Conservation (phyloP, 345 rosid species). For the Eucalyptus albens region DNA sequence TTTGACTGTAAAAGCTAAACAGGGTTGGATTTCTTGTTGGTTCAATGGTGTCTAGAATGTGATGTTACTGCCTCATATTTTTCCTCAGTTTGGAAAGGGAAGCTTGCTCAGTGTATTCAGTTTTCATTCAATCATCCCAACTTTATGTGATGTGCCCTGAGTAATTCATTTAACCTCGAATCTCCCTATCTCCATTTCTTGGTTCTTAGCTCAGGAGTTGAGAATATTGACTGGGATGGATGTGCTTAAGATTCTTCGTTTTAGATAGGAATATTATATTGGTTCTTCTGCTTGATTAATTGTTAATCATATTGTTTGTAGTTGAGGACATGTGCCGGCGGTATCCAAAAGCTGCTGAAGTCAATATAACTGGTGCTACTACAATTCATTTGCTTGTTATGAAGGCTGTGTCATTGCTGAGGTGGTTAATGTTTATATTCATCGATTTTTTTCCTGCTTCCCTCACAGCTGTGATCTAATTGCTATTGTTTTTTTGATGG, state of each 20-base stretch:
- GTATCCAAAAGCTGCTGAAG: conserved; percentile 86
- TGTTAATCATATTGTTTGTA: conserved; percentile 8
- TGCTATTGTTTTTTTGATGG: background rate
- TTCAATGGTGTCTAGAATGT: background rate
- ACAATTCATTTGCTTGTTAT: conserved; percentile 48
- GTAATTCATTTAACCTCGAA: background rate
- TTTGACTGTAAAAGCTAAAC: background rate
- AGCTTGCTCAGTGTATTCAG: background rate
- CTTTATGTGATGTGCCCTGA: background rate
- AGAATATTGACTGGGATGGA: background rate
- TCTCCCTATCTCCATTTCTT: background rate
- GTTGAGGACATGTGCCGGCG: conserved; percentile 87
- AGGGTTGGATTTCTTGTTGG: background rate
- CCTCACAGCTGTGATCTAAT: background rate
- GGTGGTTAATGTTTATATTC: conserved; percentile 16
- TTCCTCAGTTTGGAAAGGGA: background rate
- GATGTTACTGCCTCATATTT: background rate
- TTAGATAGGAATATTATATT: background rate
- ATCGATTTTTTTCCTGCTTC: background rate
- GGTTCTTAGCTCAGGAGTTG: background rate
- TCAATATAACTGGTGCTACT: conserved; percentile 60
- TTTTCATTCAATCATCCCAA: background rate
- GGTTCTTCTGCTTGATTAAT: background rate
- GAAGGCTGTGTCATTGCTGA: conserved; percentile 59
- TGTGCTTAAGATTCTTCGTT: background rate